phyloP scores from a whole-genome alignment of 164 flowering plant species.

The Umbilicus rupestris region DNA sequence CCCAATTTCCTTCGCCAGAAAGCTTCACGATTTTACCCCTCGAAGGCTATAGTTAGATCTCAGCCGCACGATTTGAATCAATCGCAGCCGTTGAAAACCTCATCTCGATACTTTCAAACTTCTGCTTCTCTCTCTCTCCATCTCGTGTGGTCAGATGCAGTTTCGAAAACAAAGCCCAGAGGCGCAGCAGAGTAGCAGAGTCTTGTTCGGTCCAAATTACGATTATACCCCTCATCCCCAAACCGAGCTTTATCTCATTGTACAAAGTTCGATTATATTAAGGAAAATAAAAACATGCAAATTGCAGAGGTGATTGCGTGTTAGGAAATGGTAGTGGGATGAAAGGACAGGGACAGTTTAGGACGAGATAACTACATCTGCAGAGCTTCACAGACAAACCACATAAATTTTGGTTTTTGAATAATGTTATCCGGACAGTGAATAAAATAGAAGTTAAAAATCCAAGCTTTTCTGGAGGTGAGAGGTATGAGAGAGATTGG shows the following conservation, averaged over 20 bases:
- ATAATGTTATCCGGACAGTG: background rate
- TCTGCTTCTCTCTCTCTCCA: background rate
- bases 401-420: background rate
- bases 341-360: conserved; percentile 5
- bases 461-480: background rate
- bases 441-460: background rate
- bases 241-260: too few relatives aligned
- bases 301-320: background rate
- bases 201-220: background rate
- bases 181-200: background rate
- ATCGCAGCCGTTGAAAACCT: background rate
- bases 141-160: conserved; percentile 4
- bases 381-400: conserved; percentile 2
- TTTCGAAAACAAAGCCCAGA: conserved; percentile 6
- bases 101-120: background rate
- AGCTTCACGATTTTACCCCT: background rate
- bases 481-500: conserved; percentile 4
- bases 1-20: background rate
- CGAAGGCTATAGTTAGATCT: background rate
- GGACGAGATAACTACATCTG: conserved; percentile 6
- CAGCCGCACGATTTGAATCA: background rate
- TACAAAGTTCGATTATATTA: background rate
- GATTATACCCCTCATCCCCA: background rate
- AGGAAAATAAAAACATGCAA: conserved; percentile 4
- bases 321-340: background rate